Percentiles rank a stretch among this genome's conserved stretches.
Evolutionary conservation across 768 basidiomycete genomes (phyloP).

Genomic region (Dictyophora rubrovolvata): DNA sequence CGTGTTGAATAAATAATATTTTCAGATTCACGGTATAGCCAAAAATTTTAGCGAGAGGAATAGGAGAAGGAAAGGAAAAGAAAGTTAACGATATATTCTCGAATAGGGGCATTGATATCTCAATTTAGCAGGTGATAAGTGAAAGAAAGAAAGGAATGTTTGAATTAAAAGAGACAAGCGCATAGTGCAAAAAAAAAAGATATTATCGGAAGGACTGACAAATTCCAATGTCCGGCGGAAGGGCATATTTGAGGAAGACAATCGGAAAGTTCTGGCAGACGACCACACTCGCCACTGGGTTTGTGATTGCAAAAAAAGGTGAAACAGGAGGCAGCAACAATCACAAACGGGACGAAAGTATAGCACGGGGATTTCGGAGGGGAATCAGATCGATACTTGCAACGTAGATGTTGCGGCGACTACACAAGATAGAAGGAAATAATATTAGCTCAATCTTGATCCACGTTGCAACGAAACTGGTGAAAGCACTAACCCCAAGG

Average conservation of each 20-base stretch:
- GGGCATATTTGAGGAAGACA: constrained; percentile 10
- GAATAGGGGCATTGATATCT: too few relatives aligned
- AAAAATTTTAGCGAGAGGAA: too few relatives aligned
- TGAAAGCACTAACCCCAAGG: not conserved
- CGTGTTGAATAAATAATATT: too few relatives aligned
- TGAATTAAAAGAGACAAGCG: constrained; percentile 14
- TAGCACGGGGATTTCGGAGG: constrained; percentile 18
- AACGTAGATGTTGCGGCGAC: constrained; percentile 26
- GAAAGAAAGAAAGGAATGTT: constrained; percentile 7
- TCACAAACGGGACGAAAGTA: constrained; percentile 24
- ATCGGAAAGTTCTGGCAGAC: constrained; percentile 9
- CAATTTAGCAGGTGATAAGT: not conserved
- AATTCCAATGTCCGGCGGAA: constrained; percentile 12
- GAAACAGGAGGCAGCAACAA: constrained; percentile 21
- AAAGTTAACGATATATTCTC: too few relatives aligned
- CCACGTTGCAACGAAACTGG: not conserved
- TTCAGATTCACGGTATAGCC: too few relatives aligned
- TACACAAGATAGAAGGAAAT: constrained; percentile 15
- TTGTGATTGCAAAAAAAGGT: constrained; percentile 29
- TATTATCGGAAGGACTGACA: constrained; percentile 14
- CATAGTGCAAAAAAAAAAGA: constrained; percentile 11
- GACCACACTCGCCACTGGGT: constrained; percentile 61
- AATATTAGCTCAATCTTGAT: not conserved
- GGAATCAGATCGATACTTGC: constrained; percentile 31
- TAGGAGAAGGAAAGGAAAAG: too few relatives aligned